Evolutionary conservation across 1,139 yeast species (phyloP), one percentile per base, ranked within the genome.

Genomic region (Lodderomyces theae): DNA sequence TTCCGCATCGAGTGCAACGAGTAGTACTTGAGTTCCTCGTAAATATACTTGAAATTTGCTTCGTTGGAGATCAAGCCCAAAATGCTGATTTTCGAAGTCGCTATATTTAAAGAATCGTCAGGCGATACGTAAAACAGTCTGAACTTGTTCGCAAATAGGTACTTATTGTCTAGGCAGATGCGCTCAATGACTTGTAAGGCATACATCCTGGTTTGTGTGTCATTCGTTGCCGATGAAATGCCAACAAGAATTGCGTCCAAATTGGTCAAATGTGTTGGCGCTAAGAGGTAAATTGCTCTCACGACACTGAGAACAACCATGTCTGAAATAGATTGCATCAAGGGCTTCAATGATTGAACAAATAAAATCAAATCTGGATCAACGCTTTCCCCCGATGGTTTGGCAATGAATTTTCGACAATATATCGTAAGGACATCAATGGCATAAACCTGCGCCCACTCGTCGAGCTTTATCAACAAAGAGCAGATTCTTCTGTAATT

Each of bases 341-440:
- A 60, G 1, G 64, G 58, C 38, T 60, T 61, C 29, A 80, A 51
- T 0, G 79, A 57, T 3, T 67, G 60, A 11, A 86, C 58, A 32
- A 86, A 77, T 9, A 79, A 58, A 35, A 69, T 58, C 38, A 83
- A 57, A 53, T 87, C 95, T 0, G 69, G 59, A 51, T 85, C 85
- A 47, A 72, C 61, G 3, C 69, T 67, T 12, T 71, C 73, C 48
- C 74, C 74, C 48, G 46, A 1, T 8, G 94, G 86, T 42, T 69
- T 65, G 3, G 80, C 74, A 30, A 87, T 55, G 55, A 74, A 89
- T 16, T 63, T 52, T 41, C 92, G 71, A 17, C 80, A 68, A 56
- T 94, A 94, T 40, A 79, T 78, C 0, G 82, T 75, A 40, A 90
- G 65, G 8, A 86, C 53, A 38, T 85, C 88, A 19, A 89, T 66